Percentiles rank a stretch among this genome's conserved stretches.
phyloP scores from a whole-genome alignment of 2,329 filamentous ascomycete genomes.

The Scedosporium boydii region DNA sequence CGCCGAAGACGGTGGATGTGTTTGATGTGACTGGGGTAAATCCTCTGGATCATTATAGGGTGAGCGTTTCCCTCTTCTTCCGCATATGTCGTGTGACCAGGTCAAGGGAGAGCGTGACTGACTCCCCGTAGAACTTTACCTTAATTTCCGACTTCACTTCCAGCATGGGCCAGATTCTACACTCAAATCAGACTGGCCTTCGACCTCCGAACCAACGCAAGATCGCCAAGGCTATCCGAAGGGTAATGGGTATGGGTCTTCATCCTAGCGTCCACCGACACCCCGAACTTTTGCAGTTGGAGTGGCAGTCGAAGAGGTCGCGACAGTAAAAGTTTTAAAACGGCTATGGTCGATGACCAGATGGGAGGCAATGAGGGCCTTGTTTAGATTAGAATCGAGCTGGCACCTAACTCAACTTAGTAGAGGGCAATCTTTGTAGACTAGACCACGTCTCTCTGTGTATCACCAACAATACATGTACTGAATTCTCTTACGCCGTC shows the following conservation, averaged over 20 bases:
- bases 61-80: constrained; percentile 29
- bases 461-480: constrained; percentile 10
- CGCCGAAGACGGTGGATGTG: constrained; percentile 55
- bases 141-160: constrained; percentile 86
- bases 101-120: neutral
- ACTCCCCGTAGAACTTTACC: constrained; percentile 65
- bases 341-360: too few species aligned
- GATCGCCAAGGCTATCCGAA: constrained; percentile 83
- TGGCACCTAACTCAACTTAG: neutral
- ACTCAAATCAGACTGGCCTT: constrained; percentile 65
- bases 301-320: constrained; percentile 12
- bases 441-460: neutral
- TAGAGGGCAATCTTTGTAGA: neutral
- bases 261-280: constrained; percentile 88
- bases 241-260: constrained; percentile 79
- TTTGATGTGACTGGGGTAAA: constrained; percentile 73
- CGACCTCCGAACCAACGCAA: constrained; percentile 84
- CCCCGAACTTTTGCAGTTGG: constrained; percentile 61
- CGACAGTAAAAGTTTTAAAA: neutral
- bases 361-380: neutral
- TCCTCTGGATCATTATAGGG: constrained; percentile 80
- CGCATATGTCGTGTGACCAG: neutral
- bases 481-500: constrained; percentile 7
- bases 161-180: constrained; percentile 74
- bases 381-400: neutral